Base-by-base conservation (phyloP, 2,329 filamentous ascomycete species). In the Pezicula radicicola region DNA sequence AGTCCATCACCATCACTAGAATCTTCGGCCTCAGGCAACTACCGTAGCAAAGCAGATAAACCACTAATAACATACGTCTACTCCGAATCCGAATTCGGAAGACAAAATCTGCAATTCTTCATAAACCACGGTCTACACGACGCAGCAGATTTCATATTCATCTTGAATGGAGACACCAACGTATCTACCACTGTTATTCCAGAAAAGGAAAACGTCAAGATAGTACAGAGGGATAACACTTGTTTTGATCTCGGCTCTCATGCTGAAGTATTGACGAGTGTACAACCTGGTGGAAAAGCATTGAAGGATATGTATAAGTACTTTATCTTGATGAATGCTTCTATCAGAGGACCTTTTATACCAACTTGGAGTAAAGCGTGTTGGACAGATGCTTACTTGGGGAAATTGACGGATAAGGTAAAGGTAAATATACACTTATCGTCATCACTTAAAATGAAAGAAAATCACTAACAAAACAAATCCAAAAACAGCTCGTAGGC, bases 241-340 rank as follows among this genome's bases (percentile, higher is more conserved):
- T 62, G 60, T 51, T 61, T 54, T 48, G 60, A 62, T 43, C 54
- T 62, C 10, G 60, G 60, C 6, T 53, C 54, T 9, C 46, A 57
- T 25, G 54, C 54, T 1, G 58, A 57, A 39, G 55, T 62, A 10
- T 47, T 62, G 13, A 46, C 47, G 25, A 49, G 40, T 19, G 53
- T 56, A 19, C 49, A 56, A 27, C 30, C 30, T 33, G 10, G 10
- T 10, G 37, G 37, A 9, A 45, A 28, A 16, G 42, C 42, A 3
- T 30, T 59, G 28, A 59, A 56, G 13, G 56, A 59, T 21, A 50
- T 52, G 3, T 61, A 62, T 48, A 53, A 60, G 51, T 49, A 49
- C 19, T 62, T 54, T 19, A 61, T 62, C 28, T 30, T 60, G 12
- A 50, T 62, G 55, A 62, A 62, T 21, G 60, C 60, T 4, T 59